Evolutionary conservation across 1,284 basidiomycete species (phyloP), one percentile per base, ranked within the genome.

Genomic region (Sphagnurus paluster): DNA sequence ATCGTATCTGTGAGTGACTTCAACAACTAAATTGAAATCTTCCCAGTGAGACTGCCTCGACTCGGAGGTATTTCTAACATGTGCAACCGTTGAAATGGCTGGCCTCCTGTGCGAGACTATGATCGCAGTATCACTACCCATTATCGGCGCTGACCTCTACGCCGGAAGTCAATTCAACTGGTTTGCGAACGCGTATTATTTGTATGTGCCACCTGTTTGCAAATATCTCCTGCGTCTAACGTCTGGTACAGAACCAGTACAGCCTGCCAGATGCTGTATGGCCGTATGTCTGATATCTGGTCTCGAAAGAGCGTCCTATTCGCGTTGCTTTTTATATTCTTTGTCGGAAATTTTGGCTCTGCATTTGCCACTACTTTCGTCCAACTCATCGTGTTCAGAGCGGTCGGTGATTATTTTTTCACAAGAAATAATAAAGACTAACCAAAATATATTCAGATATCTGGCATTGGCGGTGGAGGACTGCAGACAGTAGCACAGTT

Each of bases 251-350:
- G 56, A 33, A 56, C 54, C 3, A 54, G 52, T 24, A 58, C 57
- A n/a, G 51, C 54, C 11, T 56, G 46, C 33, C 57, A 58, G 21
- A 40, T 52, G 16, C 17, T 55, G 24, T 56, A 55, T 20, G 56
- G 56, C 13, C 52, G 56, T 1, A 30, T 57, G 28, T 56, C 54
- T 30, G 56, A 57, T 33, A 55, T 57, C 19, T 57, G 54, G 54
- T 55, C 54, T n/a, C 44, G 56, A 21, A 57, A 57, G 44, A 44
- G 44, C 13, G 54, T 57, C 39, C 52, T 57, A n/a, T 52, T 53
- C 11, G 49, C 37, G n/a, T 49, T 54, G 4, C 50, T 56, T 47
- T 48, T 52, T 28, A 52, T 56, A 24, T 57, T 57, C 47, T 56
- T 57, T 38, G n/a, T 56, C 19, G 56, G 54, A 24, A 57, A 57